Conservation (phyloP, 495 filamentous ascomycete species). For the Hypoxylon crocopeplum region DNA sequence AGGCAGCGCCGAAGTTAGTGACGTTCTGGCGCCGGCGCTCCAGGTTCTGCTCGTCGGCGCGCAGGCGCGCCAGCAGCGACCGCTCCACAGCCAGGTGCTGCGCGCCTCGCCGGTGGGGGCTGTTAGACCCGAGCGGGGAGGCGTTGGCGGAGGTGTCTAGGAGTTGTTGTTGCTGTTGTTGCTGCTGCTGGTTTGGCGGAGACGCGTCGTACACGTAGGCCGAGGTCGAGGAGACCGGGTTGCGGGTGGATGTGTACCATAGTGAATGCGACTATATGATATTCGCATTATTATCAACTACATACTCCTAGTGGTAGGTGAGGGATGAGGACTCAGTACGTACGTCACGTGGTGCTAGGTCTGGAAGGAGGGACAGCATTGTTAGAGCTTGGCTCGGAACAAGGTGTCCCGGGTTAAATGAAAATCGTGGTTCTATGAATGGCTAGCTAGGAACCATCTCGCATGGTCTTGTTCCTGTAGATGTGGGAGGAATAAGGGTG, state of each 20-base stretch:
- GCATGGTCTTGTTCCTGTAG: neutral
- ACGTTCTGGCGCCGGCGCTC: conserved; percentile 74
- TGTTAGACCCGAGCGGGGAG: conserved; percentile 19
- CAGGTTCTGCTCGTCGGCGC: conserved; percentile 71
- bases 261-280: conserved; percentile 67
- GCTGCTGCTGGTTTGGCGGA: conserved; percentile 29
- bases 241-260: conserved; percentile 69
- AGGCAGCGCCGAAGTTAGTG: conserved; percentile 74
- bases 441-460: conserved; percentile 7
- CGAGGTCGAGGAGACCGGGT: conserved; percentile 44
- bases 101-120: conserved; percentile 33
- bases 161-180: conserved; percentile 29
- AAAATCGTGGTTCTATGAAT: conserved; percentile 5
- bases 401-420: conserved; percentile 17
- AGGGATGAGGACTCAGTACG: conserved; percentile 34
- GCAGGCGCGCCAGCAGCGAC: conserved; percentile 65
- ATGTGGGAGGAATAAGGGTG: conserved; percentile 1
- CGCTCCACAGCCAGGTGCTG: conserved; percentile 50
- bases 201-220: conserved; percentile 32
- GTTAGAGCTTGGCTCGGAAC: conserved; percentile 32
- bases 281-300: conserved; percentile 11
- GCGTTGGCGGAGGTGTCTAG: conserved; percentile 19
- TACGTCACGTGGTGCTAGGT: conserved; percentile 75
- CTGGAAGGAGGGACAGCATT: conserved; percentile 75
- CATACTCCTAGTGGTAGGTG: neutral